These are phyloP conservation scores for Cyclostephanos tholiformis DNA, from an alignment of 108 stramenopile species.

Conservation along the genomic window DNA sequence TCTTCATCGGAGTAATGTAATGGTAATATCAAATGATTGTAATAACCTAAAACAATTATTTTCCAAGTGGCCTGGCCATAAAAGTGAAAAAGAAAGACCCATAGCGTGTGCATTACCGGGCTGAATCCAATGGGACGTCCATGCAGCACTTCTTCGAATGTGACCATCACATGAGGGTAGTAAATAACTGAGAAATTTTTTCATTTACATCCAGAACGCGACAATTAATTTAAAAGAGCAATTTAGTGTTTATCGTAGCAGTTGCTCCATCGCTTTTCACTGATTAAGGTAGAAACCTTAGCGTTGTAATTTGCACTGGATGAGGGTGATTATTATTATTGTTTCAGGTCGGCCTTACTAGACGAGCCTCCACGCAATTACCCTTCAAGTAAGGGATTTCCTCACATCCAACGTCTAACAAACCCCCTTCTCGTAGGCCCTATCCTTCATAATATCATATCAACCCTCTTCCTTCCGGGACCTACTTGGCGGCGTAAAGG, in stretches of 20 bases:
- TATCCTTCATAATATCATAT: not conserved
- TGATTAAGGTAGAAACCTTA: no score
- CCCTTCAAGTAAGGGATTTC: not conserved
- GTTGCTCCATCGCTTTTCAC: not conserved
- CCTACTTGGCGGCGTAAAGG: slow-evolving; percentile 79
- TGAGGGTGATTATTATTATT: not conserved
- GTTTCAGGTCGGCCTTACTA: not conserved
- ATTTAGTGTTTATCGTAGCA: not conserved
- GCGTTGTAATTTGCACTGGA: no score
- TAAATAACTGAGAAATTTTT: not conserved
- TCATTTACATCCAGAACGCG: not conserved
- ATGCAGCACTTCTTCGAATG: not conserved
- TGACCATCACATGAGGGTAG: not conserved
- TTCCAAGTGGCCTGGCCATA: no score
- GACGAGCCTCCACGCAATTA: not conserved
- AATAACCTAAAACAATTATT: no score
- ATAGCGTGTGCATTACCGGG: not conserved
- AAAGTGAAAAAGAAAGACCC: not conserved
- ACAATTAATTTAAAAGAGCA: not conserved
- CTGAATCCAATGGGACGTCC: not conserved
- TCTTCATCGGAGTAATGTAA: no score
- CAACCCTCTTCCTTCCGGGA: not conserved
- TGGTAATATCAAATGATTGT: no score
- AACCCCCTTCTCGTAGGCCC: not conserved
- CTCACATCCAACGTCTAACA: not conserved